A percentile compares a stretch with the other conserved stretches of the same genome.
Conservation (phyloP, 495 filamentous ascomycete genomes). For the Hypoxylon cercidicola region DNA sequence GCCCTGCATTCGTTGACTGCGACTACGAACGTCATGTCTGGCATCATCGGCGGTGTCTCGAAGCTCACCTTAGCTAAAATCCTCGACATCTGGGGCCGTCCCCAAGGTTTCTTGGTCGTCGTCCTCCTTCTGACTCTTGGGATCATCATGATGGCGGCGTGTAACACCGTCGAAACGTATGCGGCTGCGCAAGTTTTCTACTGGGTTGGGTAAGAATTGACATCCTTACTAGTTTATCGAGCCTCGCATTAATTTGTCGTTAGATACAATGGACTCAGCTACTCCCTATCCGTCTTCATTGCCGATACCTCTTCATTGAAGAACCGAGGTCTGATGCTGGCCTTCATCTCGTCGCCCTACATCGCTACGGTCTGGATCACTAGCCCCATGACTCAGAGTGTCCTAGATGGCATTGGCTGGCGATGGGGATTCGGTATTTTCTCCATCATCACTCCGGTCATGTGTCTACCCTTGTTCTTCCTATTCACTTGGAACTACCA, state of each 20-base stretch:
- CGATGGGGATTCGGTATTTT: conserved; percentile 74
- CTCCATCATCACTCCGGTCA: conserved; percentile 65
- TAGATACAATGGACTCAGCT: conserved; percentile 66
- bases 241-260: conserved; percentile 33
- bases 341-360: conserved; percentile 71
- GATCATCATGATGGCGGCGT: conserved; percentile 63
- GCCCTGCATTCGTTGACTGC: conserved; percentile 58
- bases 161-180: conserved; percentile 60
- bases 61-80: conserved; percentile 72
- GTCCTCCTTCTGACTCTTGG: conserved; percentile 55
- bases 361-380: conserved; percentile 69
- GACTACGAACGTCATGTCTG: conserved; percentile 59
- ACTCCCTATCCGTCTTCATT: conserved; percentile 69
- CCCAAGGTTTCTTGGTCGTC: conserved; percentile 54
- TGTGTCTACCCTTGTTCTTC: conserved; percentile 63
- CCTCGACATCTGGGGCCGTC: conserved; percentile 72
- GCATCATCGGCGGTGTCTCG: conserved; percentile 68
- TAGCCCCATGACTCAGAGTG: conserved; percentile 55
- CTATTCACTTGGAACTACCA: conserved; percentile 64
- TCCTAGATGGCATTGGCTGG: conserved; percentile 61
- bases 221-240: neutral
- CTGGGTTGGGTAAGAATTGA: conserved; percentile 52
- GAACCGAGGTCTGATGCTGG: conserved; percentile 71
- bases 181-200: conserved; percentile 66
- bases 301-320: conserved; percentile 72